Evolutionary conservation across 2,329 filamentous ascomycete genomes (phyloP).

Genomic region (Zasmidium angulare): DNA sequence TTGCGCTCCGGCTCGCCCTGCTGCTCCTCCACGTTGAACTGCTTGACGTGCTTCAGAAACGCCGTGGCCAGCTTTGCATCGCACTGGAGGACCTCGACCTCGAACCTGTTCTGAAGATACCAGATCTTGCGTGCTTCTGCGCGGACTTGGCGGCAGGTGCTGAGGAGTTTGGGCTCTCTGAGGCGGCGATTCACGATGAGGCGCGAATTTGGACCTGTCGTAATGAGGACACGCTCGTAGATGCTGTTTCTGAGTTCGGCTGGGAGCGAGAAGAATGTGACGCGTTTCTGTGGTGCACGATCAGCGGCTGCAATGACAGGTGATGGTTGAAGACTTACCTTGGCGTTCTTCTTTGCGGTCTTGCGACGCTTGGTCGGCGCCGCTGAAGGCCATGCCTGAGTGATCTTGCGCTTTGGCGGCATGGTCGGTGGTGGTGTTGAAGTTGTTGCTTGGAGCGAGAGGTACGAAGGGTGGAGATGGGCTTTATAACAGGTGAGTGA

Average conservation of each 20-base stretch:
- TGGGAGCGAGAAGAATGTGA: background rate
- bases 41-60: background rate
- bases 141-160: conserved; percentile 1
- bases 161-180: background rate
- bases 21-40: background rate
- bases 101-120: conserved; percentile 3
- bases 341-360: background rate
- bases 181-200: background rate
- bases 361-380: background rate
- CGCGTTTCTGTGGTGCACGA: background rate
- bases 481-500: background rate
- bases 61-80: background rate
- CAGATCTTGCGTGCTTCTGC: conserved; percentile 3
- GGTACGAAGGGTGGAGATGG: background rate
- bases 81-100: background rate
- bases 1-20: too few relatives aligned
- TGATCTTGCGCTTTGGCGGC: background rate
- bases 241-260: background rate
- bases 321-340: background rate
- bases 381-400: background rate
- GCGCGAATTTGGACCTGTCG: background rate
- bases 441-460: background rate
- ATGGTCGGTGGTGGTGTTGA: background rate
- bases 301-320: background rate
- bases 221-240: background rate